Evolutionary conservation across 1,139 yeast species (phyloP).

Genomic region (Yamadazyma spencermartinsiae): DNA sequence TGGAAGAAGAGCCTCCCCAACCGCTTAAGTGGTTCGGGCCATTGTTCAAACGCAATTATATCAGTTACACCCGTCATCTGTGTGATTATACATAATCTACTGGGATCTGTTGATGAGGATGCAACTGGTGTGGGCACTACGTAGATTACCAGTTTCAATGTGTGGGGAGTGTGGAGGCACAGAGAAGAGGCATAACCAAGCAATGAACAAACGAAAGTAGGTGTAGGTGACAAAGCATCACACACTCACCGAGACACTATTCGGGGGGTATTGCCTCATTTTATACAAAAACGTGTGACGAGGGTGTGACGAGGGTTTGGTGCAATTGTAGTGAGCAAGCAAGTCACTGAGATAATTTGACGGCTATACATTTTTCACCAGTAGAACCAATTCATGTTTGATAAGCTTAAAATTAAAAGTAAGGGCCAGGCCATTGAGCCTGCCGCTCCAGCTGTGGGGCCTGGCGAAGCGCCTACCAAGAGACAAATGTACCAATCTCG

Average conservation of each 20-base stretch:
- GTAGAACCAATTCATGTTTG: conserved; percentile 28
- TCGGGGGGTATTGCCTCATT: too few species aligned
- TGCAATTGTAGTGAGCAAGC: too few species aligned
- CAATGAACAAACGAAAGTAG: too few species aligned
- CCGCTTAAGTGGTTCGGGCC: conserved; percentile 18
- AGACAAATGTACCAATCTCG: conserved; percentile 65
- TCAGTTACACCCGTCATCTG: background rate
- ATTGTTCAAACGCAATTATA: conserved; percentile 7
- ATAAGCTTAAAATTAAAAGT: conserved; percentile 40
- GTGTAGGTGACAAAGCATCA: too few species aligned
- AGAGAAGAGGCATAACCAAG: background rate
- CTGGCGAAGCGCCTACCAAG: conserved; percentile 40
- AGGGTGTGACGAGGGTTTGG: too few species aligned
- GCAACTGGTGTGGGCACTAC: too few species aligned
- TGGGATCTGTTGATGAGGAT: background rate
- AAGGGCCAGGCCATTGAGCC: conserved; percentile 31
- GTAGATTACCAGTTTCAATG: too few species aligned
- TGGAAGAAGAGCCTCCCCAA: conserved; percentile 26
- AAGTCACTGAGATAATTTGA: background rate
- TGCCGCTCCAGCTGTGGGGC: conserved; percentile 29
- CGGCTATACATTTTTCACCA: background rate
- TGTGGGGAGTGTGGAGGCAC: background rate
- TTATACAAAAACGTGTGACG: too few species aligned
- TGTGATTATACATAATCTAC: background rate
- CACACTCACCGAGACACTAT: too few species aligned